Evolutionary conservation across 331 rosid genomes (phyloP).

Genomic region (Erythrophleum ivorense): DNA sequence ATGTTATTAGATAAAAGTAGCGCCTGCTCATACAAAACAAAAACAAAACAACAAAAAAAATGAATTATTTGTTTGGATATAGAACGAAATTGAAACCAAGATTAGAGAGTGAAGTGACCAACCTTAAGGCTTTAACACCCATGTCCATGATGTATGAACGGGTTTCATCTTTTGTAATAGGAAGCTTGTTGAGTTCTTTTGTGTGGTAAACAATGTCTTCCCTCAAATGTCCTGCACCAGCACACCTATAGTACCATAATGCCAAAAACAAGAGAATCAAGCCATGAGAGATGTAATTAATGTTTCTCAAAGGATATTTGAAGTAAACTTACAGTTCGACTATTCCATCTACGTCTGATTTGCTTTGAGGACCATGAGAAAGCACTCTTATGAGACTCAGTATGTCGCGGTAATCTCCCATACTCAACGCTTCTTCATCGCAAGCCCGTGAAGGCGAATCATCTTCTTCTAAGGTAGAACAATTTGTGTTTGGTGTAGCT

Average conservation of each 20-base stretch:
- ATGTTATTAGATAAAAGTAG: neutral
- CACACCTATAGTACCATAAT: constrained; percentile 76
- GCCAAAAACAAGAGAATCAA: constrained; percentile 36
- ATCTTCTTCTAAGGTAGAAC: constrained; percentile 53
- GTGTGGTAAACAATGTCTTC: constrained; percentile 73
- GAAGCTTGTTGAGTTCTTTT: constrained; percentile 58
- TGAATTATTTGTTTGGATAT: too few relatives aligned
- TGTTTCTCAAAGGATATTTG: too few relatives aligned
- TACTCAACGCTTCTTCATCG: constrained; percentile 63
- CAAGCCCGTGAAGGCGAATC: constrained; percentile 54
- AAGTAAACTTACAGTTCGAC: constrained; percentile 78
- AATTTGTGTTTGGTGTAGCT: too few relatives aligned
- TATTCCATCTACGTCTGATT: constrained; percentile 73
- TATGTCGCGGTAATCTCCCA: constrained; percentile 87
- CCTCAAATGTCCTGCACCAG: constrained; percentile 75
- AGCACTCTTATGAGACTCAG: constrained; percentile 87
- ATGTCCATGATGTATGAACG: constrained; percentile 67
- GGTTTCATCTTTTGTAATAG: constrained; percentile 64
- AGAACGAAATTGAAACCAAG: too few relatives aligned
- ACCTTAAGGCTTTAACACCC: constrained; percentile 86
- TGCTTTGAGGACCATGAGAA: constrained; percentile 78
- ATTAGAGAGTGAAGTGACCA: neutral
- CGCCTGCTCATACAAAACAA: neutral
- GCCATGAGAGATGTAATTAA: too few relatives aligned
- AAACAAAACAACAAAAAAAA: neutral